Evolutionary conservation across 1,284 basidiomycete genomes (phyloP), one percentile per base, ranked within the genome.

Genomic region (Apiotrichum brassicae): DNA sequence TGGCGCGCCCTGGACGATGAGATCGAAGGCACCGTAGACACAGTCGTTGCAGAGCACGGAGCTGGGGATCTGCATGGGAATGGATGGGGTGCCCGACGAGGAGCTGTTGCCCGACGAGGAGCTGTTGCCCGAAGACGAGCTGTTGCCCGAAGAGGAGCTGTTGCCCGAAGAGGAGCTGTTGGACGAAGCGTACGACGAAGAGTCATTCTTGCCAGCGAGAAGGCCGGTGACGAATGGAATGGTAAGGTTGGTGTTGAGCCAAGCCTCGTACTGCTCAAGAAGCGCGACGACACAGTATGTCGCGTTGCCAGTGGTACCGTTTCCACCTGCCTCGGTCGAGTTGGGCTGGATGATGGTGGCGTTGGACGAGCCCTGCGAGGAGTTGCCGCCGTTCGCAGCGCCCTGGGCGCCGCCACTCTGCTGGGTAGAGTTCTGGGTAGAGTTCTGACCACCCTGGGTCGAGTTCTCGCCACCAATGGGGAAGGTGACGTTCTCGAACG

Each of bases 41-140:
- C 72, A 74, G 51, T 72, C 69, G 45, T 56, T 56, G 64, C 72
- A 74, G 12, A 68, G 49, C 9, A 56, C 56, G 22, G 51, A 56
- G 25, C 53, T 57, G 38, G 54, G 22, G 19, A 65, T 33, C 24
- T 47, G 36, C 14, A 4, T n/a, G 23, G 43, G 24, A 3, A 13
- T 6, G 43, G 56, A 40, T n/a, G n/a, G n/a, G n/a, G n/a, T n/a
- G n/a, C n/a, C n/a, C n/a, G n/a, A n/a, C n/a, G n/a, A n/a, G n/a
- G n/a, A n/a, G n/a, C n/a, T n/a, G n/a, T n/a, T n/a, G n/a, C n/a
- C n/a, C n/a, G n/a, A n/a, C n/a, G n/a, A n/a, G n/a, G n/a, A n/a
- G n/a, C n/a, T n/a, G n/a, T n/a, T n/a, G n/a, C n/a, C n/a, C n/a
- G n/a, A n/a, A n/a, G n/a, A n/a, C n/a, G n/a, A n/a, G n/a, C n/a